Evolutionary conservation across 169 alveolate genomes (phyloP), one percentile per base, ranked within the genome.

Genomic region (Theileria equi): DNA sequence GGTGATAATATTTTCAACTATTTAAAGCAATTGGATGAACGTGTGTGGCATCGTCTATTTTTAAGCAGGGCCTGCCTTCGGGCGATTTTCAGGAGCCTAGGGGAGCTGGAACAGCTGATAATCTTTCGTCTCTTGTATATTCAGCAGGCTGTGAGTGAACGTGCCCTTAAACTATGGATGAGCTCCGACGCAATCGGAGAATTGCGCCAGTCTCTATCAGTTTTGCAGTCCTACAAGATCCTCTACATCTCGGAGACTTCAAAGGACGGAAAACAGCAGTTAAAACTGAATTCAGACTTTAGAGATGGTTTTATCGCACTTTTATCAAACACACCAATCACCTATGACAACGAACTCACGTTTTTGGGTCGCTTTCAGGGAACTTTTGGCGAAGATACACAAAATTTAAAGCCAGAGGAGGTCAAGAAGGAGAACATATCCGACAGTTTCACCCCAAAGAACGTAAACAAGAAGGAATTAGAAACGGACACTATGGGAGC

Each of bases 81-180:
- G 28, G 79, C 93, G 3, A 81, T 88, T 43, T 84, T 86, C 57
- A 59, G 82, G 16, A 67, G 90, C 13, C 76, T 89, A 28, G 74
- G 87, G 21, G 94, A 84, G 52, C 72, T 89, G 40, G 94, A 89
- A 36, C 83, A 77, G 63, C 76, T 80, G 44, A 84, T 88, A 17
- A 47, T 90, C 21, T 71, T 83, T 21, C 49, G 94, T 31, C 77
- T 90, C 29, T 69, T 86, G 55, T 87, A 65, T 57, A 82, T 90
- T 16, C 87, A 80, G 41, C 94, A 89, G 71, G 84, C 90, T n/a
- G 94, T 88, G 19, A 71, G 92, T 8, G 94, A 90, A 69, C 54
- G 92, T 13, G 92, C 94, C 23, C 77, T 90, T 82, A 72, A 92
- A 45, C 68, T 89, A 40, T 89, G 94, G 94, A 80, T 89, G 59